These are phyloP conservation scores for Iris macrosiphon DNA, from an alignment of 106 monocot genomes.

Conservation along the genomic window DNA sequence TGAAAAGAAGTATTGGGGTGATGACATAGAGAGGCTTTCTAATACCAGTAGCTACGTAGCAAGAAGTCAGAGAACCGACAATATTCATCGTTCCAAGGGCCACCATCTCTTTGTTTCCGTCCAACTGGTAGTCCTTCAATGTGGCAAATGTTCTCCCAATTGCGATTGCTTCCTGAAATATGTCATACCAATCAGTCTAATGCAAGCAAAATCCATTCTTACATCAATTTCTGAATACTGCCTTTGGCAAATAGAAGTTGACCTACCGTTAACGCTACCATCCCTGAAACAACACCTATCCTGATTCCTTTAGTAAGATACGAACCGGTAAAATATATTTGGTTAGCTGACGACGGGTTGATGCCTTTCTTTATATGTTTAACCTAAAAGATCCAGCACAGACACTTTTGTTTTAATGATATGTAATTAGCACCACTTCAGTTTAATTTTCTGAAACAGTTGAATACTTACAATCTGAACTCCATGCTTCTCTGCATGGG, in stretches of 20 bases:
- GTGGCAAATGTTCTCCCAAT: constrained; percentile 81
- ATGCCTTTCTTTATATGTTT: constrained; percentile 47
- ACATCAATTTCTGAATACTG: not conserved
- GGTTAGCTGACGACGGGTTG: constrained; percentile 63
- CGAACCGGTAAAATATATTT: constrained; percentile 59
- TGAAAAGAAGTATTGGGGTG: too few relatives aligned
- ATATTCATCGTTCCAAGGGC: constrained; percentile 79
- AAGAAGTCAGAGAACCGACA: constrained; percentile 72
- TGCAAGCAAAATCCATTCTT: not conserved
- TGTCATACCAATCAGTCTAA: not conserved
- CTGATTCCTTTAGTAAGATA: constrained; percentile 46
- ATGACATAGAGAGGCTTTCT: too few relatives aligned
- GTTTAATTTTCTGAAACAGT: not conserved
- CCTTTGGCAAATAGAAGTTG: not conserved
- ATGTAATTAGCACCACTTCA: not conserved
- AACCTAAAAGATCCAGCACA: constrained; percentile 32
- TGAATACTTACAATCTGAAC: constrained; percentile 61
- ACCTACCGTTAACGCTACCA: constrained; percentile 73
- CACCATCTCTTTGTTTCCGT: constrained; percentile 90
- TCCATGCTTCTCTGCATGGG: constrained; percentile 55
- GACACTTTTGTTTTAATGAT: not conserved
- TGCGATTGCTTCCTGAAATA: constrained; percentile 67
- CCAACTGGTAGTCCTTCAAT: constrained; percentile 69
- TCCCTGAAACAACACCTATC: constrained; percentile 61
- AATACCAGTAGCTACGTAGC: constrained; percentile 76